Percentiles rank a stretch among this genome's conserved stretches.
Conservation (phyloP, 2,329 filamentous ascomycete genomes). For the Aspergillus sp. region DNA sequence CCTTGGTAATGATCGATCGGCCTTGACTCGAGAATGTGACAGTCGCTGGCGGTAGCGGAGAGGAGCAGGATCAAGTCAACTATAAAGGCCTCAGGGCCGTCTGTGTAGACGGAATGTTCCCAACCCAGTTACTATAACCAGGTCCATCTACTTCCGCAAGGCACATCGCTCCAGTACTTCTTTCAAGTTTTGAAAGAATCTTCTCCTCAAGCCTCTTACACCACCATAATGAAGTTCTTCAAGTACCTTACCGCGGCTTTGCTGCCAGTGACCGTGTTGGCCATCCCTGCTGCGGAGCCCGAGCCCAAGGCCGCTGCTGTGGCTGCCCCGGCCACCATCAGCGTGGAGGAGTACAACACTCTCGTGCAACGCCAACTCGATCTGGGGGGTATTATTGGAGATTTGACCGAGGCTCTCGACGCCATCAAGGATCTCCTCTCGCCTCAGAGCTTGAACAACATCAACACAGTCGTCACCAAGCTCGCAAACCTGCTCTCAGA, state of each 20-base stretch:
- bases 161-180: constrained; percentile 2
- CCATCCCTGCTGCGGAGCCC: constrained; percentile 17
- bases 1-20: constrained; percentile 7
- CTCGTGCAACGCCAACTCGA: constrained; percentile 8
- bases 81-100: constrained; percentile 14
- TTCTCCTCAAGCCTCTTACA: neutral
- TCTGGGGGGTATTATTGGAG: constrained; percentile 12
- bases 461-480: constrained; percentile 13
- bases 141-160: neutral
- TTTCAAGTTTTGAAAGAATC: neutral
- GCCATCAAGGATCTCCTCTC: constrained; percentile 18
- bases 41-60: neutral
- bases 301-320: constrained; percentile 8
- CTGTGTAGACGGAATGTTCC: neutral
- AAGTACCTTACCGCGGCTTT: constrained; percentile 14
- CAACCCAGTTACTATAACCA: neutral
- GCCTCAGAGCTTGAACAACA: constrained; percentile 17
- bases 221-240: constrained; percentile 20
- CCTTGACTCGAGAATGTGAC: constrained; percentile 9
- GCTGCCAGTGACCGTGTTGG: constrained; percentile 14
- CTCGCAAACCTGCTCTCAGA: constrained; percentile 3
- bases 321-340: constrained; percentile 1
- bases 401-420: constrained; percentile 10
- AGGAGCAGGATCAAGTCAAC: neutral
- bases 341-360: constrained; percentile 7